Evolutionary conservation across 2,329 filamentous ascomycete genomes (phyloP).

Genomic region (Colletotrichum cereale): DNA sequence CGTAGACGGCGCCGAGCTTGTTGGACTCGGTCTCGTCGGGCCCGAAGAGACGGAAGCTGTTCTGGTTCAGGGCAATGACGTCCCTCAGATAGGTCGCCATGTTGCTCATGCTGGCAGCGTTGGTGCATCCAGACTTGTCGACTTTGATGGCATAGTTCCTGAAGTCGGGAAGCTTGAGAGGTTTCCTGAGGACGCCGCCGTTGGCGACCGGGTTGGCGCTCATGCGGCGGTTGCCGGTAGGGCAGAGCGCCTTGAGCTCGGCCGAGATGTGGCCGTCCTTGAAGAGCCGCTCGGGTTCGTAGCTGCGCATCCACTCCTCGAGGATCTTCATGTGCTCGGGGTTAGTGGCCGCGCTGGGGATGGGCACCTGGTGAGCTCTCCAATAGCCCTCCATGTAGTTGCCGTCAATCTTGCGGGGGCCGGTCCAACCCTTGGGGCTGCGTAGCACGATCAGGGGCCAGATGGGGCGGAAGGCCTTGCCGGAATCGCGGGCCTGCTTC

Average conservation of each 20-base stretch:
- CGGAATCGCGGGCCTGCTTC: slow-evolving; percentile 77
- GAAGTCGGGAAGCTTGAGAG: slow-evolving; percentile 78
- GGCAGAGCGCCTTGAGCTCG: slow-evolving; percentile 74
- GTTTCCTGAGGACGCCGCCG: slow-evolving; percentile 75
- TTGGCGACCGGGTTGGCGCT: slow-evolving; percentile 83
- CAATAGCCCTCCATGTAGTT: slow-evolving; percentile 83
- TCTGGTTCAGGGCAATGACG: slow-evolving; percentile 72
- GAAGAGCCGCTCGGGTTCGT: slow-evolving; percentile 80
- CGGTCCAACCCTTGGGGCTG: slow-evolving; percentile 85
- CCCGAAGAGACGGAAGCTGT: slow-evolving; percentile 81
- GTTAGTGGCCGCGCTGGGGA: slow-evolving; percentile 77
- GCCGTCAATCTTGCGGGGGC: slow-evolving; percentile 76
- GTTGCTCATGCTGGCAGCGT: slow-evolving; percentile 75
- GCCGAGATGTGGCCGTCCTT: slow-evolving; percentile 71
- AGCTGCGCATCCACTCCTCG: slow-evolving; percentile 82
- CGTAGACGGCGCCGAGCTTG: slow-evolving; percentile 79
- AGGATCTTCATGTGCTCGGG: slow-evolving; percentile 74
- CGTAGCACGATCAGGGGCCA: slow-evolving; percentile 87
- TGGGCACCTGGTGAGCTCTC: slow-evolving; percentile 83
- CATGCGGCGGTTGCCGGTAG: slow-evolving; percentile 76
- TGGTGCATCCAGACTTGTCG: slow-evolving; percentile 68
- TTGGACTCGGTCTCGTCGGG: slow-evolving; percentile 88
- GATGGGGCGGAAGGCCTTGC: slow-evolving; percentile 75
- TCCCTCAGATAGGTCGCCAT: slow-evolving; percentile 77
- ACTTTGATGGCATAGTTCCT: slow-evolving; percentile 74